Evolutionary conservation across 306 rosid genomes (phyloP).

Genomic region (Quercus gilva): DNA sequence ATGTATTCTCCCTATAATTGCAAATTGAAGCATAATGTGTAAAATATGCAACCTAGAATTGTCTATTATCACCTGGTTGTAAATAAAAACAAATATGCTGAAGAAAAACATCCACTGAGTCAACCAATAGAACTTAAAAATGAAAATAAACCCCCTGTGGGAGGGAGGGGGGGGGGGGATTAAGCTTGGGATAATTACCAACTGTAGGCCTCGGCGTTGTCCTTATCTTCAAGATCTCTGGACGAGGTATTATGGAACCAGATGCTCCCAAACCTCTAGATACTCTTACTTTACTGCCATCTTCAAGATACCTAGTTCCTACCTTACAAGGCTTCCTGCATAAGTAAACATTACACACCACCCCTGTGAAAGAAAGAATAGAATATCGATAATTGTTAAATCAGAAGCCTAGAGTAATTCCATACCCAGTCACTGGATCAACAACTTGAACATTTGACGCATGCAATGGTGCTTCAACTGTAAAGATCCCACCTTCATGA

Average conservation of each 20-base stretch:
- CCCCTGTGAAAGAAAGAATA: neutral
- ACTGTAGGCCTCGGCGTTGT: conserved; percentile 78
- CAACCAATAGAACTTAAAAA: neutral
- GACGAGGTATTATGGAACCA: conserved; percentile 83
- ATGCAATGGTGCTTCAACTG: conserved; percentile 93
- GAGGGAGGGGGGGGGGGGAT: neutral
- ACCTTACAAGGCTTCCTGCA: conserved; percentile 87
- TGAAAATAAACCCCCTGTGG: neutral
- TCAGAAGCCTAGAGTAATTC: neutral
- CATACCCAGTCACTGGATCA: conserved; percentile 85
- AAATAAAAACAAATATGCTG: neutral
- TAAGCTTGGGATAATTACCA: conserved; percentile 43
- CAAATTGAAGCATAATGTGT: neutral
- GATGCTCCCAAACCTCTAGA: conserved; percentile 84
- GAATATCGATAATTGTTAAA: neutral
- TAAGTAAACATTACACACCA: neutral
- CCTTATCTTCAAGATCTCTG: conserved; percentile 87
- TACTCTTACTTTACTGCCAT: conserved; percentile 87
- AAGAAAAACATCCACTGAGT: neutral
- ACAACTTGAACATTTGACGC: conserved; percentile 82
- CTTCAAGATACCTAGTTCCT: conserved; percentile 83
- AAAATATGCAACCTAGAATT: neutral
- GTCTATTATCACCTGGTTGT: neutral
- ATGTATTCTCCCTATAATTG: neutral
- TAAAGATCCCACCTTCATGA: conserved; percentile 92